Conservation (phyloP, 2,329 filamentous ascomycete species). For the Fusarium setosum region DNA sequence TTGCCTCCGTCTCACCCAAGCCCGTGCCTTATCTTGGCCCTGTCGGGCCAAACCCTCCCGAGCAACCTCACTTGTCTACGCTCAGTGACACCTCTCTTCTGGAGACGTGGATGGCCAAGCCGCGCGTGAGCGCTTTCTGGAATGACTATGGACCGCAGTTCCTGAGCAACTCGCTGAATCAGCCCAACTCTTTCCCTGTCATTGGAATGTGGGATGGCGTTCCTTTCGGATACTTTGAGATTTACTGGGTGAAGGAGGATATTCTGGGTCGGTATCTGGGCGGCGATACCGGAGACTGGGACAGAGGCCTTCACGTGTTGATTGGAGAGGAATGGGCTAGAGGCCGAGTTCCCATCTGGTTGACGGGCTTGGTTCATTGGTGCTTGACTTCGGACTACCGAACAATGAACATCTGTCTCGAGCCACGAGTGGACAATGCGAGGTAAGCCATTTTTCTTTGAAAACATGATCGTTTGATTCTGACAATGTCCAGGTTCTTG, state of each 20-base stretch:
- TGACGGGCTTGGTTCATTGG: conserved; percentile 89
- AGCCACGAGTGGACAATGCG: conserved; percentile 90
- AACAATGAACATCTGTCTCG: conserved; percentile 85
- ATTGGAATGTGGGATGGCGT: conserved; percentile 95
- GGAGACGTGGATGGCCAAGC: conserved; percentile 88
- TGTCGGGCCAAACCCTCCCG: conserved; percentile 53
- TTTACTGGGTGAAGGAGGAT: conserved; percentile 99
- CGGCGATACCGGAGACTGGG: conserved; percentile 78
- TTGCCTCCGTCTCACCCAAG: conserved; percentile 76
- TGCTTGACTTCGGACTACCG: conserved; percentile 81
- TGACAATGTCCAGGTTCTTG: conserved; percentile 47
- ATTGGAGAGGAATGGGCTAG: conserved; percentile 94
- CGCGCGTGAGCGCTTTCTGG: conserved; percentile 89
- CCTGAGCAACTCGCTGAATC: conserved; percentile 72
- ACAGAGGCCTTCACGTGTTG: conserved; percentile 88
- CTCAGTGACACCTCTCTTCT: conserved; percentile 71
- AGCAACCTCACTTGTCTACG: conserved; percentile 54
- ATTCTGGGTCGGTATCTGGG: conserved; percentile 76
- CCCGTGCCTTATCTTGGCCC: conserved; percentile 75
- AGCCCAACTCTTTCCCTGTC: conserved; percentile 84
- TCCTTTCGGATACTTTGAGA: conserved; percentile 96
- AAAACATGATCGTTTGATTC: rapidly evolving
- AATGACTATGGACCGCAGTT: conserved; percentile 75
- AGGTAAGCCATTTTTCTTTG: conserved; percentile 68
- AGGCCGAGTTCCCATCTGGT: conserved; percentile 84